Conservation (phyloP, 192 early-diverging fungal species). For the Gonapodya sp. region DNA sequence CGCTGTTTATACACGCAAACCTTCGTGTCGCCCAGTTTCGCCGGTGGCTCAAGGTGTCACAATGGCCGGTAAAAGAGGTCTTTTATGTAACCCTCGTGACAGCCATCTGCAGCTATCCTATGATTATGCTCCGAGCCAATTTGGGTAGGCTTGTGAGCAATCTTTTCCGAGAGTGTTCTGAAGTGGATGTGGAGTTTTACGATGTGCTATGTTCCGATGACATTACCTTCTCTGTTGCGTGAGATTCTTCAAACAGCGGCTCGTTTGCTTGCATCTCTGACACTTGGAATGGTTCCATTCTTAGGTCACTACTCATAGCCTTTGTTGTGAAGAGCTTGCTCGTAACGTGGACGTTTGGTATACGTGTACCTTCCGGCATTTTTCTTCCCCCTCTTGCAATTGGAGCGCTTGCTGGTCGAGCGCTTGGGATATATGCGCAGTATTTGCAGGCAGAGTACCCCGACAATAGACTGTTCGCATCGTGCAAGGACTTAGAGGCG, state of each 20-base stretch:
- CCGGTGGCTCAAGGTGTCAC: conserved; percentile 60
- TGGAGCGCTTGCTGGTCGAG: conserved; percentile 85
- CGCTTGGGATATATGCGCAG: conserved; percentile 78
- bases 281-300: conserved; percentile 35
- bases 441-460: conserved; percentile 51
- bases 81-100: conserved; percentile 60
- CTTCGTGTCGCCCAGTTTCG: conserved; percentile 60
- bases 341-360: conserved; percentile 61
- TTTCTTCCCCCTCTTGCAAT: conserved; percentile 89
- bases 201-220: not conserved
- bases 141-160: conserved; percentile 74
- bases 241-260: not conserved
- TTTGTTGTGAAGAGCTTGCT: conserved; percentile 50
- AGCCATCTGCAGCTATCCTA: conserved; percentile 62
- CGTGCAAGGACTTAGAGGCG: conserved; percentile 26
- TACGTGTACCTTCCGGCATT: conserved; percentile 68
- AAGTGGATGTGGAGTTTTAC: conserved; percentile 25
- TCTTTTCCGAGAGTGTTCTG: conserved; percentile 80
- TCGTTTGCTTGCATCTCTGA: not conserved
- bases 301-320: conserved; percentile 35
- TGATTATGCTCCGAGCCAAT: conserved; percentile 59
- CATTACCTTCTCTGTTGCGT: not conserved
- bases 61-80: conserved; percentile 58
- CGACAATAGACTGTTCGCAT: conserved; percentile 25
- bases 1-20: conserved; percentile 63